A percentile compares a stretch with the other conserved stretches of the same genome.
These are phyloP conservation scores for Phytophthora litchii DNA, from an alignment of 352 stramenopile genomes.

Conservation along the genomic window DNA sequence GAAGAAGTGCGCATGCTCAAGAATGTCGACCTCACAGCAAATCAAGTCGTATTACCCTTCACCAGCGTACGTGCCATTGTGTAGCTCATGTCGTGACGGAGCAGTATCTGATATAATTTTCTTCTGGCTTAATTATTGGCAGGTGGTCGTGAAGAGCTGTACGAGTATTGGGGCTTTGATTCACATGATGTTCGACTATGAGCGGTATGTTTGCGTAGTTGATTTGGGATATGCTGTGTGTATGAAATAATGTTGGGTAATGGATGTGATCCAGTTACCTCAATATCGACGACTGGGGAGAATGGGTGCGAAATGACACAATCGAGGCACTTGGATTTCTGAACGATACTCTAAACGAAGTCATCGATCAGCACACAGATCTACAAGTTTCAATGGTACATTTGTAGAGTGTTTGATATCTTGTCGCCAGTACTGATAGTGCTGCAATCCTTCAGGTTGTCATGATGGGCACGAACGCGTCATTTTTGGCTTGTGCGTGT, in stretches of 20 bases:
- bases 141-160: slow-evolving; percentile 74
- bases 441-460: slow-evolving; percentile 43
- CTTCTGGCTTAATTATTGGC: not conserved
- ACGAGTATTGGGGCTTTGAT: slow-evolving; percentile 63
- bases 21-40: slow-evolving; percentile 49
- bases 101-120: not conserved
- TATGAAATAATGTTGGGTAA: not conserved
- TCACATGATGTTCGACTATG: slow-evolving; percentile 85
- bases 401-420: not conserved
- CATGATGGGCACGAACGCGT: slow-evolving; percentile 77
- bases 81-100: not conserved
- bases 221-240: not conserved
- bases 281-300: slow-evolving; percentile 83
- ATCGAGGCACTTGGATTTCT: slow-evolving; percentile 75
- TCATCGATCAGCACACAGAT: slow-evolving; percentile 76
- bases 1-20: slow-evolving; percentile 66
- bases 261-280: slow-evolving; percentile 46
- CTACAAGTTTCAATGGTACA: slow-evolving; percentile 78
- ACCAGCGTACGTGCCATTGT: slow-evolving; percentile 40
- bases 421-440: not conserved
- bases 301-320: slow-evolving; percentile 74
- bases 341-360: slow-evolving; percentile 76
- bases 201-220: slow-evolving; percentile 35
- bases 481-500: slow-evolving; percentile 69
- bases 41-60: slow-evolving; percentile 66